Percentiles rank a stretch among this genome's conserved stretches.
These are phyloP conservation scores for Rosa persica DNA, from an alignment of 306 rosid species.

Conservation along the genomic window DNA sequence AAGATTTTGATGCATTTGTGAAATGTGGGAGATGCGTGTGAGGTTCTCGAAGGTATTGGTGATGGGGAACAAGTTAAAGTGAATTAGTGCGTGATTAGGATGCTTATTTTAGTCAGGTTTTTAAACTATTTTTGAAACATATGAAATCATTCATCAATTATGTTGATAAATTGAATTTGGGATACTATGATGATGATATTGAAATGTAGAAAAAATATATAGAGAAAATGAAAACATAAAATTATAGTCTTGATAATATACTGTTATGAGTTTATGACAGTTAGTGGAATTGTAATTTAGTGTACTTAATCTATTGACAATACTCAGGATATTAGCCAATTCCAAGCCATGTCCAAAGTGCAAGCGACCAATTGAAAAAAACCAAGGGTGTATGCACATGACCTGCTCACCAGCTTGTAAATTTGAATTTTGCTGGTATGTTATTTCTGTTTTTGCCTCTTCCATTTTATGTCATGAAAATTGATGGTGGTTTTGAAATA, in stretches of 20 bases:
- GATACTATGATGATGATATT: not conserved
- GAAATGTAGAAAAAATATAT: not conserved
- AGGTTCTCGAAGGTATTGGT: not conserved
- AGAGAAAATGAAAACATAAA: not conserved
- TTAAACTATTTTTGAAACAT: not conserved
- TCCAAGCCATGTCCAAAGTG: slow-evolving; percentile 90
- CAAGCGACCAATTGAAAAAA: slow-evolving; percentile 84
- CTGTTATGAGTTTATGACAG: not conserved
- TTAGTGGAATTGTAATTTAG: not conserved
- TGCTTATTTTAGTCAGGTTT: not conserved
- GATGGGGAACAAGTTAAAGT: not conserved
- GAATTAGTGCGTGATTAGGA: not conserved
- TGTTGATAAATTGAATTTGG: not conserved
- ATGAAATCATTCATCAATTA: not conserved
- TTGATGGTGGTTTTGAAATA: not conserved
- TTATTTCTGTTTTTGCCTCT: not conserved
- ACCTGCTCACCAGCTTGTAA: slow-evolving; percentile 91
- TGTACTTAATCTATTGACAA: not conserved
- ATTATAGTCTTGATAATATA: not conserved
- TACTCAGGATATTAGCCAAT: slow-evolving; percentile 63
- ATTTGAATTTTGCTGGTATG: slow-evolving; percentile 90
- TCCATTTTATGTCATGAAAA: not conserved
- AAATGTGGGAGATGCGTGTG: not conserved
- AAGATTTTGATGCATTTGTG: not conserved
- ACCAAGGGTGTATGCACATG: slow-evolving; percentile 94